Evolutionary conservation across 2,329 filamentous ascomycete genomes (phyloP), one percentile per base, ranked within the genome.

Genomic region (Pseudogymnoascus sp.): DNA sequence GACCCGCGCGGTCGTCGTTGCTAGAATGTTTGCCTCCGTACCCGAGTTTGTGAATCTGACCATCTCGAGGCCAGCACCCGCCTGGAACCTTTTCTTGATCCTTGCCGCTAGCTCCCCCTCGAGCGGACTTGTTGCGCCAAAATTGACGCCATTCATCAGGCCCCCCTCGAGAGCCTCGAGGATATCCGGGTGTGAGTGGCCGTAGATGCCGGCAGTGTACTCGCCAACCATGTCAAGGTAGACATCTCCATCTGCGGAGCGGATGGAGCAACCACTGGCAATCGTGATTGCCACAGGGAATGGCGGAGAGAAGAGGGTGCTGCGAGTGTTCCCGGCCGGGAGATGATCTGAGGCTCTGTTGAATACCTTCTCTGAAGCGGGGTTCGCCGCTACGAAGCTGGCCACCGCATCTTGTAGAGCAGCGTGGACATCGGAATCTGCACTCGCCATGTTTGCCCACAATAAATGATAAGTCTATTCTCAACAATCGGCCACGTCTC

Each of bases 11-110:
- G 67, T 64, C n/a, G 79, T 80, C 1, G 88, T 69, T 2, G 84
- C 84, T 69, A 85, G 81, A 4, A 84, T 76, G 60, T 85, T 88
- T 3, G 85, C 84, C 71, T 88, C 86, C 0, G 86, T 89, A 1
- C 86, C 86, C 0, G 84, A 86, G 72, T 88, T 88, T 43, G 82
- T 80, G 72, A 88, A 88, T 1, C 86, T 78, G 3, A 88, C 74
- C 11, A 78, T 76, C 5, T 85, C 83, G 4, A 88, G 73, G 5
- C 69, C 68, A 5, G 63, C 66, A 25, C 42, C n/a, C 4, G 64
- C 63, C 8, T 69, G 68, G 67, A 88, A 87, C 3, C 85, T 77
- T 8, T 73, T 68, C 63, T 78, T 81, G n/a, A 88, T 59, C 70
- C n/a, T 79, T 69, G 8, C 73, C 68, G 85, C 86, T 21, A 84